Evolutionary conservation across 2,329 filamentous ascomycete genomes (phyloP), one percentile per base, ranked within the genome.

Genomic region (Cytospora piceae): DNA sequence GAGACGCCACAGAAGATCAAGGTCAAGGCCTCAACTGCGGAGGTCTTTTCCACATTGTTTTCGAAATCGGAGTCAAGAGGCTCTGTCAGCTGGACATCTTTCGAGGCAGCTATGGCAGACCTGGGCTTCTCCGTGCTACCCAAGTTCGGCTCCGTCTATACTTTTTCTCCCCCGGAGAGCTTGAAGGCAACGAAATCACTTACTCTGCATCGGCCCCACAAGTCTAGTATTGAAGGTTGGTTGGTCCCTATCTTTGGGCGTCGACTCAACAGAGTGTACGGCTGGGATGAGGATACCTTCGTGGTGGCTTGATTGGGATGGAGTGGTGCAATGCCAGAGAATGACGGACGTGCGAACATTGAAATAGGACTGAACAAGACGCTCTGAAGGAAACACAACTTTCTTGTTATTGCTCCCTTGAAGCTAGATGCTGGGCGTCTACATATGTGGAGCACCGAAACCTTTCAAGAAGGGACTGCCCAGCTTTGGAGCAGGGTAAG

Each of bases 141-240:
- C 1, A 79, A 74, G 64, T 76, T 75, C 42, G 80, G 80, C 3
- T 82, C 80, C 0, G 74, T 79, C 2, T 81, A 77, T 67, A 81
- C 76, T 0, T 80, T 81, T 63, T 53, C 60, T 0, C 78, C 77
- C 0, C 73, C 77, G 0, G 69, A 72, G 22, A 65, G 22, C 1
- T 71, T 76, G 70, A 64, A 39, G 0, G 70, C 70, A 8, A 68
- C 72, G 12, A 72, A 67, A 58, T 69, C 76, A 5, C 22, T 80
- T 5, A 78, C 74, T 0, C 24, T 79, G 0, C 77, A 80, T 55
- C 72, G 78, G 0, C 79, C 78, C 2, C 77, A 80, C 29, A 59
- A 72, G 46, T 73, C 75, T 0, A 71, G 70, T 2, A 77, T 81
- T 1, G 76, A 79, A 59, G 76, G 78, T 0, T 71, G 74, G 29